phyloP scores from a whole-genome alignment of 1,139 yeast species.

The Magnusiomyces ingens region DNA sequence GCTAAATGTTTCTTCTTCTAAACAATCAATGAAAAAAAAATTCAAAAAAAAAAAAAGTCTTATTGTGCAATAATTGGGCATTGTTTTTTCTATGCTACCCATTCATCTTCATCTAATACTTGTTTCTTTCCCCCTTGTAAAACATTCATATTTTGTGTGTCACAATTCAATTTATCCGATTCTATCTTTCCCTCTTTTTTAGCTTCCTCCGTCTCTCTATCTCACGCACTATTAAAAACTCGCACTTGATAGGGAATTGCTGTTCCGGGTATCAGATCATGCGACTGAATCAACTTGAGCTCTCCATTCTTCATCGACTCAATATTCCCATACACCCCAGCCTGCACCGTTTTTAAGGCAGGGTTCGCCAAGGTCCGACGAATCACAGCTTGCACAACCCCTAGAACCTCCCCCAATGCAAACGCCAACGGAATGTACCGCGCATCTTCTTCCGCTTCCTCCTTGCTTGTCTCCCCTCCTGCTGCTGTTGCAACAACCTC shows the following conservation, averaged over 20 bases:
- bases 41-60: not conserved
- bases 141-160: no score
- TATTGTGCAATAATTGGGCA: no score
- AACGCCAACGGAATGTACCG: constrained; percentile 16
- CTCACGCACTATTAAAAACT: not conserved
- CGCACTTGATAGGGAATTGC: not conserved
- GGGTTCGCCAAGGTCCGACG: constrained; percentile 19
- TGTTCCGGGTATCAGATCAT: constrained; percentile 17
- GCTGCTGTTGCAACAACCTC: not conserved
- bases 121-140: no score
- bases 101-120: no score
- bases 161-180: no score
- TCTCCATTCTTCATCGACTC: constrained; percentile 27
- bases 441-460: constrained; percentile 1
- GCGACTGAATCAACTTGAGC: constrained; percentile 24
- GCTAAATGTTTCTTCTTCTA: no score
- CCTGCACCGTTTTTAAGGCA: constrained; percentile 17
- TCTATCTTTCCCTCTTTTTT: not conserved
- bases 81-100: no score
- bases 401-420: constrained; percentile 25
- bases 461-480: not conserved
- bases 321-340: constrained; percentile 24
- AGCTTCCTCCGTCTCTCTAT: not conserved
- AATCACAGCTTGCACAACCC: constrained; percentile 25
- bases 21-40: not conserved